Evolutionary conservation across 129 eudicot species (phyloP), one percentile per base, ranked within the genome.

Genomic region (Cynara cardunculus): DNA sequence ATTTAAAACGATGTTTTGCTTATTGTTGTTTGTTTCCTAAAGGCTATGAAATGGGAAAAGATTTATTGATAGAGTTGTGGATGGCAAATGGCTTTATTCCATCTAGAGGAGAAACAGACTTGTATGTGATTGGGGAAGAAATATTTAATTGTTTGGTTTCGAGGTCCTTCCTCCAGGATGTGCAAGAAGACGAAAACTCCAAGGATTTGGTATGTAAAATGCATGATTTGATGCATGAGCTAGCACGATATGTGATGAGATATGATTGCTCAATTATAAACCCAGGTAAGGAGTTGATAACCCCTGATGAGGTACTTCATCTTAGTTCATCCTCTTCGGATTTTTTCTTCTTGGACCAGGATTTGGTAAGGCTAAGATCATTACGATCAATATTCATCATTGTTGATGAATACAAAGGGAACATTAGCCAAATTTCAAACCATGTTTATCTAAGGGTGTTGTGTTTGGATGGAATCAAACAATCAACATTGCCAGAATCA

Each of bases 171-270:
- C 84, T 84, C 71, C 76, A 81, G 19, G 83, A 74, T 19, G 62
- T 32, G 35, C 19, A 34, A 16, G 68, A 16, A 18, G 53, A 56
- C 49, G 11, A 4, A 11, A 12, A 41, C 1, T 41, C 53, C 53
- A 13, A 13, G n/a, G 19, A 49, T 87, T 75, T 71, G 80, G 71
- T 12, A 22, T 82, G 59, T 53, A 69, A 73, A 76, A 84, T 87
- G 84, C 88, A 87, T 30, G 86, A 84, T 72, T 84, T 87, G 21
- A 64, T 84, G 56, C 76, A 87, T 27, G 90, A 87, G 41, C 78
- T 87, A 37, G 88, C 90, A 1, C 59, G 16, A 44, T 1, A 44
- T 12, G 59, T 13, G 4, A 44, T 44, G 59, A 44, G 3, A 44
- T 4, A 44, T 2, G 59, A 44, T 11, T 41, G 53, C 14, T 41